Percentiles rank a stretch among this genome's conserved stretches.
phyloP scores from a whole-genome alignment of 106 monocot species.

The Xerophyta viscosa region DNA sequence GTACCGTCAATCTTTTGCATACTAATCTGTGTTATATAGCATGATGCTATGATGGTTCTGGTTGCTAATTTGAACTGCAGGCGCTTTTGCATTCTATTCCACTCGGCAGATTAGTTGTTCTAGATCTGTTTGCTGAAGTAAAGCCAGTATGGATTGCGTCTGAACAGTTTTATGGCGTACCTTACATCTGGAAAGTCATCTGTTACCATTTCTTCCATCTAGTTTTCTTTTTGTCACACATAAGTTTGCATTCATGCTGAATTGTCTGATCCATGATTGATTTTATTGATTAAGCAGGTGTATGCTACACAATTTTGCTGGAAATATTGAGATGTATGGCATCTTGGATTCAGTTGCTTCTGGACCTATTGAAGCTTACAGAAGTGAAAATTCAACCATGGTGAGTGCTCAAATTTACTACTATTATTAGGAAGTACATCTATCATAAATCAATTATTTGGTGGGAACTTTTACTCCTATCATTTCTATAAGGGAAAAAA shows the following conservation, averaged over 20 bases:
- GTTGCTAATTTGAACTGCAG: slow-evolving; percentile 10
- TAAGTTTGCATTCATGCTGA: too few relatives aligned
- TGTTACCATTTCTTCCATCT: neutral
- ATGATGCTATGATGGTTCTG: too few relatives aligned
- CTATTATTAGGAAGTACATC: too few relatives aligned
- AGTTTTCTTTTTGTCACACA: too few relatives aligned
- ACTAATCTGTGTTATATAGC: too few relatives aligned
- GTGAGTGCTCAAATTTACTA: too few relatives aligned
- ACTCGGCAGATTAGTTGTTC: slow-evolving; percentile 42
- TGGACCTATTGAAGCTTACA: slow-evolving; percentile 41
- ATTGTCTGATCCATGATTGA: too few relatives aligned
- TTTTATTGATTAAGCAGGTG: slow-evolving; percentile 25
- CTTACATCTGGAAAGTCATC: slow-evolving; percentile 62
- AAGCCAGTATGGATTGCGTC: slow-evolving; percentile 53
- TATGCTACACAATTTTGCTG: slow-evolving; percentile 61
- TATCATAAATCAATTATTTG: too few relatives aligned
- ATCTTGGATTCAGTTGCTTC: slow-evolving; percentile 35
- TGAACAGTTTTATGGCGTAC: slow-evolving; percentile 49
- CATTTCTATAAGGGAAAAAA: too few relatives aligned
- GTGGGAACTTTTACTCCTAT: too few relatives aligned
- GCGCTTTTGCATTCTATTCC: slow-evolving; percentile 55
- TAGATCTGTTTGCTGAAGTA: slow-evolving; percentile 59
- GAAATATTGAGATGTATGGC: slow-evolving; percentile 50
- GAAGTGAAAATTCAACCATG: slow-evolving; percentile 50
- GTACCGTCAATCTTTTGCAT: too few relatives aligned